These are phyloP conservation scores for Kurtzmaniella quercitrusa DNA, from an alignment of 1,139 yeast genomes.

Conservation along the genomic window DNA sequence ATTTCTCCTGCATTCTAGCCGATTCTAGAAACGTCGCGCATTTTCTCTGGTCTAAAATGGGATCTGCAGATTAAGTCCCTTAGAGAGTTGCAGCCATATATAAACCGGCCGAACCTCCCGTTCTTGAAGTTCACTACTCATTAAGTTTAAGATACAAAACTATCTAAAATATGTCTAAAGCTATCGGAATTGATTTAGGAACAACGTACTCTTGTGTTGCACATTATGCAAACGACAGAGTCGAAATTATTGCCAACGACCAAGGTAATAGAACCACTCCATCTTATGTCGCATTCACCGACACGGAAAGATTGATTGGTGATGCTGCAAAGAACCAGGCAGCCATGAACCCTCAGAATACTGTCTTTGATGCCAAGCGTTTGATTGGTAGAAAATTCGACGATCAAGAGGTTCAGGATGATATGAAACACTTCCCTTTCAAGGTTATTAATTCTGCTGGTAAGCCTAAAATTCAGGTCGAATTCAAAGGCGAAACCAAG, in stretches of 20 bases:
- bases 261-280: constrained; percentile 10
- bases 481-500: constrained; percentile 62
- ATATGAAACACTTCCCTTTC: constrained; percentile 63
- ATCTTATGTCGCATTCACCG: constrained; percentile 33
- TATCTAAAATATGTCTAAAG: constrained; percentile 47
- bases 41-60: not conserved
- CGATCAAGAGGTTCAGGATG: constrained; percentile 54
- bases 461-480: constrained; percentile 59
- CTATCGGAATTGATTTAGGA: constrained; percentile 79
- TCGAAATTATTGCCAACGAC: constrained; percentile 64
- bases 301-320: constrained; percentile 53
- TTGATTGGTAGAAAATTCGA: constrained; percentile 62
- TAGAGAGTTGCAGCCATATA: not conserved
- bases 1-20: not conserved
- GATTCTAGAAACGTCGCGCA: not conserved
- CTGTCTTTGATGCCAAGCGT: constrained; percentile 63
- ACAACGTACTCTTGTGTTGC: constrained; percentile 81
- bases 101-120: not conserved
- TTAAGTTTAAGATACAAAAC: not conserved
- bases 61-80: not conserved
- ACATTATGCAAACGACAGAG: constrained; percentile 64
- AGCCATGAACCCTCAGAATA: constrained; percentile 53
- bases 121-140: not conserved
- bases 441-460: constrained; percentile 53
- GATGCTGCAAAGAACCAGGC: constrained; percentile 61